Evolutionary conservation across 331 rosid species (phyloP).

Genomic region (Prunus yedoensis): DNA sequence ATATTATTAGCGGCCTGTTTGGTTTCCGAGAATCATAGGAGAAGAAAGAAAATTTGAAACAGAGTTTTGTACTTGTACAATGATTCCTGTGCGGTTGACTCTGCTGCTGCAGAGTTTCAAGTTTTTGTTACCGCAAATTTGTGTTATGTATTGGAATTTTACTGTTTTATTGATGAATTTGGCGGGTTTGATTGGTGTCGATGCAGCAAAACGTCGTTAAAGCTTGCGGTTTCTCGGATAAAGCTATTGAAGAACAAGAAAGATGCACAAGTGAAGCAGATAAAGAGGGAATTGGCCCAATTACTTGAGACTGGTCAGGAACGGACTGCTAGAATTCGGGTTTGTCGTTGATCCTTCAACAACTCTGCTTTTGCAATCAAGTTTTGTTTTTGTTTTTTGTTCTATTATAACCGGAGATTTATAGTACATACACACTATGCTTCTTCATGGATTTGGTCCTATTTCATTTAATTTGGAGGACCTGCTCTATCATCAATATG

Average conservation of each 20-base stretch:
- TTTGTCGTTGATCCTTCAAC: constrained; percentile 26
- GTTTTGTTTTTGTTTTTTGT: background rate
- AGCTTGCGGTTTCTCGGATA: constrained; percentile 77
- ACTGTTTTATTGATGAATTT: constrained; percentile 25
- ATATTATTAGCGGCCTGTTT: background rate
- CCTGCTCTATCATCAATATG: background rate
- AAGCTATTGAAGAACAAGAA: constrained; percentile 86
- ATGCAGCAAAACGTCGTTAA: constrained; percentile 87
- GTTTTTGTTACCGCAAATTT: background rate
- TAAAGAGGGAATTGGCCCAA: constrained; percentile 77
- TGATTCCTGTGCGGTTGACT: background rate
- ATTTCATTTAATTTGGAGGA: background rate
- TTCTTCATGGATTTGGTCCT: background rate
- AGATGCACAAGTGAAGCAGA: constrained; percentile 67
- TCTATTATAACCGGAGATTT: too few relatives aligned
- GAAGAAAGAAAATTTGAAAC: background rate
- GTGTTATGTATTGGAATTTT: background rate
- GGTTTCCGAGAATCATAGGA: background rate
- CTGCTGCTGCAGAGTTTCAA: background rate
- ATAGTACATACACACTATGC: background rate
- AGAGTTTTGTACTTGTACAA: background rate
- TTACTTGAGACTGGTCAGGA: constrained; percentile 81
- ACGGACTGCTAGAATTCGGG: constrained; percentile 91
- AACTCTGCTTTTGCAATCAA: background rate
- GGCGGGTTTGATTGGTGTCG: constrained; percentile 17